Evolutionary conservation across 177 flowering plant genomes (phyloP), one percentile per base, ranked within the genome.

Genomic region (Vitis hybrid): DNA sequence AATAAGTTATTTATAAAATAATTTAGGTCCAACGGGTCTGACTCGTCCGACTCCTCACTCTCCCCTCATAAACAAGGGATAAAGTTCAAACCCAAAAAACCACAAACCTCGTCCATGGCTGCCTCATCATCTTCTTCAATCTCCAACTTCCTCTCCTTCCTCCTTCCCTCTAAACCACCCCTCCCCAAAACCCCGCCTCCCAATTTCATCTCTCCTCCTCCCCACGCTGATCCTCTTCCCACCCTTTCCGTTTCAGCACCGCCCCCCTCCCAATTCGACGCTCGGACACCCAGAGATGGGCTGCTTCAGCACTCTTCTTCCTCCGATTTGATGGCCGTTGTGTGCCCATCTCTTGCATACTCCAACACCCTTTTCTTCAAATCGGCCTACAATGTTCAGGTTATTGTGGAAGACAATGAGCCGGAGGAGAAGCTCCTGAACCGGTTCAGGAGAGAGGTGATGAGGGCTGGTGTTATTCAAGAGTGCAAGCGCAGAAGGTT

Each of bases 401-500:
- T 92, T 58, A 24, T 86, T 1, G 91, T 86, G 63, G 93, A 81
- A 3, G 97, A 90, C 2, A 78, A 87, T 70, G 97, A 92, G 78
- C 86, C 90, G 8, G 93, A 92, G 68, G 97, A 90, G 76, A 76
- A 76, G 74, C 81, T 90, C 64, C 58, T 92, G 30, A 69, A 82
- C 55, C 75, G 97, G 79, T 90, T 92, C 70, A 69, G 86, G 41
- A 81, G 93, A 64, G 92, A 90, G 74, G 97, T 92, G 30, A 75
- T 86, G 84, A 82, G 78, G 69, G 90, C 95, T 20, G 97, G 97
- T 2, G 83, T 92, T 41, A 84, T 92, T 61, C 91, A 84, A 66
- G 97, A 92, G 77, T 74, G 83, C 67, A 89, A 77, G 84, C 79
- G 95, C 48, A 79, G 93, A 61, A 78, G 84, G 77, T 85, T 55